Conservation (phyloP, 179 eudicot genomes). For the Pouteria campechiana region DNA sequence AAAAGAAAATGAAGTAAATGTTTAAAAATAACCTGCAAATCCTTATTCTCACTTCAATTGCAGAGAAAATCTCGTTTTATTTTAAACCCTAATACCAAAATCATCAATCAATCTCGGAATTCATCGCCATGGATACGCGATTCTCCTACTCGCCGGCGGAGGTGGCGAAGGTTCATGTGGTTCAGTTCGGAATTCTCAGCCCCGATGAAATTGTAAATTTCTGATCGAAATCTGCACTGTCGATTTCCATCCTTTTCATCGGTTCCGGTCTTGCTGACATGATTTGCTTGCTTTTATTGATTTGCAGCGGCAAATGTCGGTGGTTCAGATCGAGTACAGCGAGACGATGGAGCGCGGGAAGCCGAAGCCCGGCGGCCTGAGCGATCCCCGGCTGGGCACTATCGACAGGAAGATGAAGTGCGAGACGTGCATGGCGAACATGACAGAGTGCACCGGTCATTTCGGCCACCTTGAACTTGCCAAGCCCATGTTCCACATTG, state of each 20-base stretch:
- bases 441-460: conserved; percentile 49
- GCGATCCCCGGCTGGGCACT: conserved; percentile 31
- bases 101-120: too few species aligned
- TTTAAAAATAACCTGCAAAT: too few species aligned
- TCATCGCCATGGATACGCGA: conserved; percentile 26
- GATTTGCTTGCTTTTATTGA: conserved; percentile 1
- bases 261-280: neutral
- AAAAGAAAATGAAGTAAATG: too few species aligned
- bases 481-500: conserved; percentile 43
- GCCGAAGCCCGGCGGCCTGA: conserved; percentile 36
- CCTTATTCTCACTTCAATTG: too few species aligned
- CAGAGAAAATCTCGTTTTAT: too few species aligned
- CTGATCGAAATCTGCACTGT: conserved; percentile 1
- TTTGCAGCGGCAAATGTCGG: conserved; percentile 52
- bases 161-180: conserved; percentile 31
- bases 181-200: conserved; percentile 44
- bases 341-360: conserved; percentile 46
- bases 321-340: conserved; percentile 33
- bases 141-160: conserved; percentile 42
- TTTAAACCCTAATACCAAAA: too few species aligned
- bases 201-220: conserved; percentile 44
- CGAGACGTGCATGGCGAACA: conserved; percentile 39
- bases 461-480: conserved; percentile 53
- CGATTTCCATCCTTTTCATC: neutral
- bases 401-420: conserved; percentile 38